Percentiles rank a stretch among this genome's conserved stretches.
These are phyloP conservation scores for Cyclospora cayetanensis DNA, from an alignment of 169 alveolate genomes.

Conservation along the genomic window DNA sequence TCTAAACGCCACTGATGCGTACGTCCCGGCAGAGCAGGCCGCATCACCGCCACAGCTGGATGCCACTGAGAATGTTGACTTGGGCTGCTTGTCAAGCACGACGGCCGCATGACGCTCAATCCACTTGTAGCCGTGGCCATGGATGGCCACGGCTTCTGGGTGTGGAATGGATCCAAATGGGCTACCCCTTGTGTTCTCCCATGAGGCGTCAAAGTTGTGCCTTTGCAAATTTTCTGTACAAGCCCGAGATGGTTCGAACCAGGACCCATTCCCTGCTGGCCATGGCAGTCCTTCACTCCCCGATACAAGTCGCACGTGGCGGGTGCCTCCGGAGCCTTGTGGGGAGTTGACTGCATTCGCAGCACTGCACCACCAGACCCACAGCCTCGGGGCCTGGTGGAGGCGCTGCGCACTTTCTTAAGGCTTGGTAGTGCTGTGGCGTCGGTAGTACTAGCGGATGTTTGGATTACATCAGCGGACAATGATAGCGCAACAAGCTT, in stretches of 20 bases:
- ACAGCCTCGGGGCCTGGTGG: neutral
- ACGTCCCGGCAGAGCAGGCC: neutral
- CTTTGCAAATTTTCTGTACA: neutral
- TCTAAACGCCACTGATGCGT: neutral
- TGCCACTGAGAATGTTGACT: neutral
- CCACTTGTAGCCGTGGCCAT: too few species aligned
- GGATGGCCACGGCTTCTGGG: neutral
- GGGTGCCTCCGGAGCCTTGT: neutral
- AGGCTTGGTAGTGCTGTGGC: constrained; percentile 28
- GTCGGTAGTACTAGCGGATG: neutral
- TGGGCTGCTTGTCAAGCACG: neutral
- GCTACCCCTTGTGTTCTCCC: neutral
- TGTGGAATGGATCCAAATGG: neutral
- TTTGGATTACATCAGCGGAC: neutral
- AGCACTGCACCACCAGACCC: constrained; percentile 1
- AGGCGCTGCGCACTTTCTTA: constrained; percentile 55
- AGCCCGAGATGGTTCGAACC: neutral
- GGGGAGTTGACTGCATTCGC: constrained; percentile 1
- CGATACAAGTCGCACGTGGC: neutral
- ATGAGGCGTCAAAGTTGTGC: neutral
- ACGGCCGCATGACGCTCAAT: too few species aligned
- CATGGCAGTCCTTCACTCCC: neutral
- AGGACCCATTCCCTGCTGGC: neutral
- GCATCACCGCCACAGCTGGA: neutral
- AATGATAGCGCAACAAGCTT: neutral